phyloP scores from a whole-genome alignment of 139 green algal species.

The Diplosphaera chodatii region DNA sequence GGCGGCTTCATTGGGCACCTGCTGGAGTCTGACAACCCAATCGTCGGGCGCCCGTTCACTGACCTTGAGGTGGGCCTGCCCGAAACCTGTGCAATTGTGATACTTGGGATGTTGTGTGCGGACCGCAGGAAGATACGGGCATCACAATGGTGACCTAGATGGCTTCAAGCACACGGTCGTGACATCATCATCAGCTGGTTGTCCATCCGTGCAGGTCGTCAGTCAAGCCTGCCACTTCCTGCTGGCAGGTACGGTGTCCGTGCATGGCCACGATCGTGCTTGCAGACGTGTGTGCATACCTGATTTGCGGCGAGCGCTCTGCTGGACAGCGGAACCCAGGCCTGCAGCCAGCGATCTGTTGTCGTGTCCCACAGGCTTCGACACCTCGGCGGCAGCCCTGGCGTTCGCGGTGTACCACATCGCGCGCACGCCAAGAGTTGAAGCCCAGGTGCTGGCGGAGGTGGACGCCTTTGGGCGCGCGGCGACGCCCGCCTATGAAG shows the following conservation, averaged over 20 bases:
- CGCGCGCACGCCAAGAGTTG: conserved; percentile 10
- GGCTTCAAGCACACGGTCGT: too few species aligned
- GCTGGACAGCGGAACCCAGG: too few species aligned
- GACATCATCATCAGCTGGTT: too few species aligned
- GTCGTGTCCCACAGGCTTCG: too few species aligned
- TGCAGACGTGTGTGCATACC: too few species aligned
- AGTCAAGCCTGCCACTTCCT: conserved; percentile 32
- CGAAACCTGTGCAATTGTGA: too few species aligned
- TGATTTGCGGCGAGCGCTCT: too few species aligned
- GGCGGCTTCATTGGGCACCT: conserved; percentile 46
- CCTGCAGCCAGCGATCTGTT: too few species aligned
- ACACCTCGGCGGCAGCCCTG: conserved; percentile 51
- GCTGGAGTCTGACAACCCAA: conserved; percentile 20
- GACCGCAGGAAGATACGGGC: neutral
- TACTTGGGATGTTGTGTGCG: neutral
- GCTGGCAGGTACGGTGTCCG: too few species aligned
- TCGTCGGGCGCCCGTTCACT: conserved; percentile 15
- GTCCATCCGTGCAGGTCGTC: too few species aligned
- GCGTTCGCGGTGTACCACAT: conserved; percentile 34
- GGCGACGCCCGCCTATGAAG: neutral
- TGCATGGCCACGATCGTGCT: too few species aligned
- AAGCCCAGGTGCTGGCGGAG: conserved; percentile 27
- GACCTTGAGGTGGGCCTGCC: conserved; percentile 11
- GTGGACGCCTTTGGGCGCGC: conserved; percentile 25
- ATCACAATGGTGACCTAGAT: too few species aligned